These are phyloP conservation scores for Candida yuanshanica DNA, from an alignment of 805 yeast species.

Conservation along the genomic window DNA sequence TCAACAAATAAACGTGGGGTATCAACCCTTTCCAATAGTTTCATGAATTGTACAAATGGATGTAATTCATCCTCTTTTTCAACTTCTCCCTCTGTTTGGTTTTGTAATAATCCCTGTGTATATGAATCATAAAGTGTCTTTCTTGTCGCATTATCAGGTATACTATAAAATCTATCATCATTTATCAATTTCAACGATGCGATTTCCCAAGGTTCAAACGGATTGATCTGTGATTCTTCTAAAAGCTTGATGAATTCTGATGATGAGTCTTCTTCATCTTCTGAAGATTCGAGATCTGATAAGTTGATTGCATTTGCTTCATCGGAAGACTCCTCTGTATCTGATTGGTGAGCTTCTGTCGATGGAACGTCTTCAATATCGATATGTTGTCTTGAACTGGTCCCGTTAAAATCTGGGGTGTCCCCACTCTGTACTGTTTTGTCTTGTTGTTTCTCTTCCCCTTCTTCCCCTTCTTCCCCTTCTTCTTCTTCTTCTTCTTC, in stretches of 20 bases:
- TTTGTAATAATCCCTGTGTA: background rate
- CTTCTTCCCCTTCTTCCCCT: background rate
- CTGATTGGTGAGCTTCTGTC: conserved; percentile 4
- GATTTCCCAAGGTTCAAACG: conserved; percentile 42
- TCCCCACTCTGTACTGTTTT: conserved; percentile 8
- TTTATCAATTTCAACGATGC: conserved; percentile 35
- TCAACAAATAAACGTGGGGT: conserved; percentile 31
- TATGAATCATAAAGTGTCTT: background rate
- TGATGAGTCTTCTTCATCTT: conserved; percentile 14
- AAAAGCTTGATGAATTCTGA: conserved; percentile 31
- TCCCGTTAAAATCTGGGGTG: background rate
- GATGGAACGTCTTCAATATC: conserved; percentile 8
- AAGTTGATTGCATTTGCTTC: conserved; percentile 20
- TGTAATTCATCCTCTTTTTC: conserved; percentile 6
- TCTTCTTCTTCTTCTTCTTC: conserved; percentile 1
- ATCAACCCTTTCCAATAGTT: conserved; percentile 23
- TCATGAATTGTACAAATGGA: conserved; percentile 22
- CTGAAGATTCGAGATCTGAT: conserved; percentile 16
- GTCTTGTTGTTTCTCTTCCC: background rate
- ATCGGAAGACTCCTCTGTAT: conserved; percentile 13
- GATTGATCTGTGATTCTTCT: conserved; percentile 30
- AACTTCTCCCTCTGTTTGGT: conserved; percentile 1
- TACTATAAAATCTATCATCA: conserved; percentile 35
- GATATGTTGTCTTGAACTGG: conserved; percentile 11
- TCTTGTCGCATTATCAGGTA: conserved; percentile 31